Conservation (phyloP, 2,329 filamentous ascomycete genomes). For the Penicillium sp. region DNA sequence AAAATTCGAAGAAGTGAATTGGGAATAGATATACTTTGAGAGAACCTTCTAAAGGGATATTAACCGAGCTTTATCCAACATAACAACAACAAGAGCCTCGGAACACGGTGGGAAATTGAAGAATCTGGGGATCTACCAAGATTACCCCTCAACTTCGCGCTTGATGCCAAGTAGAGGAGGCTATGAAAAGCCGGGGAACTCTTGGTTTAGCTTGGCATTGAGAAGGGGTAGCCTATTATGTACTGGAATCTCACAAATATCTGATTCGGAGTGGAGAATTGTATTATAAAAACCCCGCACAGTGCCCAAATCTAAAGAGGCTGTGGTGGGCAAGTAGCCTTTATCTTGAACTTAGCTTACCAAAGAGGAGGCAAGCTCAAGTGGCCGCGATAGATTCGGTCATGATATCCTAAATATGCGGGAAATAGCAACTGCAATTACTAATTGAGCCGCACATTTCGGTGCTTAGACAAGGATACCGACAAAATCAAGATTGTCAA, state of each 20-base stretch:
- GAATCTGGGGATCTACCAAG: background rate
- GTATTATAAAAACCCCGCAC: background rate
- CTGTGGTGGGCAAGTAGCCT: background rate
- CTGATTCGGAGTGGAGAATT: background rate
- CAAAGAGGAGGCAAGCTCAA: background rate
- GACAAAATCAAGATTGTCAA: background rate
- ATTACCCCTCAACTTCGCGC: background rate
- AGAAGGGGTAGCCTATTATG: background rate
- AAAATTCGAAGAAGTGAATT: background rate
- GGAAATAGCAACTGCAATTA: background rate
- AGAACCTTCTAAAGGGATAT: background rate
- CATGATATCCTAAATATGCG: background rate
- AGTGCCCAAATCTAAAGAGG: background rate
- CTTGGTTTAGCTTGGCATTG: background rate
- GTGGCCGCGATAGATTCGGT: background rate
- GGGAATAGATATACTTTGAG: background rate
- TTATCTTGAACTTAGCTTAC: background rate
- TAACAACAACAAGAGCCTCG: background rate
- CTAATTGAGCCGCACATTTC: background rate
- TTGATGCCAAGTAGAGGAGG: background rate
- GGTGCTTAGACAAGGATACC: background rate
- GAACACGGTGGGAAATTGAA: background rate
- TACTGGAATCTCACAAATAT: background rate
- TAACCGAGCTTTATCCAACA: background rate
- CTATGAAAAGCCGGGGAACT: background rate